A percentile compares a stretch with the other conserved stretches of the same genome.
Evolutionary conservation across 1,139 yeast species (phyloP).

Genomic region (Geotrichum fermentans): DNA sequence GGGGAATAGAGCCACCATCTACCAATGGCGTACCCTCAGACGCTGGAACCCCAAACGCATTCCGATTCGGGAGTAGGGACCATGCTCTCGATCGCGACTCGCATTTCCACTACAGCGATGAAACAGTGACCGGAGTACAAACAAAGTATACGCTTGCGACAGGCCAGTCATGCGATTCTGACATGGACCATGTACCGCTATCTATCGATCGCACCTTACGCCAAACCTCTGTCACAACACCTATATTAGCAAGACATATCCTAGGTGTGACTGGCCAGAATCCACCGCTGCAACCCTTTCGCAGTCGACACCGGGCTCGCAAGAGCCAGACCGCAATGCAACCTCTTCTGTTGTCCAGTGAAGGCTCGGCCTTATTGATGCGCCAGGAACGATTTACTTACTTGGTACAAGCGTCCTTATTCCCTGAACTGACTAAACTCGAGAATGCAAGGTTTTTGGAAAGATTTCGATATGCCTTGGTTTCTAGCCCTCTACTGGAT

Average conservation of each 20-base stretch:
- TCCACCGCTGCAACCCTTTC: neutral
- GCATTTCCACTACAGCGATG: neutral
- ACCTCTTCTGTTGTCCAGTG: slow-evolving; percentile 26
- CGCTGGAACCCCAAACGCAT: too few species aligned
- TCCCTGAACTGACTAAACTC: slow-evolving; percentile 28
- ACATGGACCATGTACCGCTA: too few species aligned
- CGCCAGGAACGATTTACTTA: slow-evolving; percentile 28
- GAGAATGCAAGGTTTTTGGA: slow-evolving; percentile 42
- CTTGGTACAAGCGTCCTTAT: slow-evolving; percentile 30
- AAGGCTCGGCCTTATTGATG: slow-evolving; percentile 21
- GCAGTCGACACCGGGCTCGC: slow-evolving; percentile 2
- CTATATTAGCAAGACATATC: neutral
- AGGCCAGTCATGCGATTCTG: too few species aligned
- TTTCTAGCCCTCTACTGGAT: slow-evolving; percentile 44
- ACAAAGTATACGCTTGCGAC: too few species aligned
- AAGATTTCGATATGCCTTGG: slow-evolving; percentile 43
- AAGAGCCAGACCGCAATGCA: slow-evolving; percentile 18
- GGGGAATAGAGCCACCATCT: slow-evolving; percentile 1
- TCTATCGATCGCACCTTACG: neutral
- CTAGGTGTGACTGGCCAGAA: neutral
- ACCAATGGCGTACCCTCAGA: neutral
- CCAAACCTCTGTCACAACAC: too few species aligned
- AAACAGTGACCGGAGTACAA: neutral
- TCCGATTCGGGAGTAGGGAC: neutral
- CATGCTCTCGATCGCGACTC: neutral